Evolutionary conservation across 495 filamentous ascomycete genomes (phyloP), one percentile per base, ranked within the genome.

Genomic region (Penicillium goetzii): DNA sequence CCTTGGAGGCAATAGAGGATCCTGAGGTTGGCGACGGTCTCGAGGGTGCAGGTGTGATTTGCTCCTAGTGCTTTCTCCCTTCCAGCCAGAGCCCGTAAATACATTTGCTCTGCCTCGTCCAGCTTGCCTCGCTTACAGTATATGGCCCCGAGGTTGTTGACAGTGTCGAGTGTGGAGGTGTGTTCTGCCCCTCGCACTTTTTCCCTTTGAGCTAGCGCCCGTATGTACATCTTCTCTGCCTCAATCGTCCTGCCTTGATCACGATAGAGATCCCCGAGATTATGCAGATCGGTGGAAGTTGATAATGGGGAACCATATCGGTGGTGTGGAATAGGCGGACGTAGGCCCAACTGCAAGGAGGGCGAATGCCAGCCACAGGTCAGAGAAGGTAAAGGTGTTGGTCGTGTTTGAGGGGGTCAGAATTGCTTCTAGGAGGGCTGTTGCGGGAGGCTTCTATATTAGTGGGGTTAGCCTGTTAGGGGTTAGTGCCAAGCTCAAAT

Each of bases 101-200:
- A 45, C 41, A 30, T 41, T 23, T 28, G 33, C 36, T 60, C 72
- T 72, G 60, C 76, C 73, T 1, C 63, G 58, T 30, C 74, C 73
- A 70, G 69, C 21, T 32, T 80, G 69, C 56, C 70, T 74, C 41
- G n/a, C 14, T 15, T 19, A 30, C 33, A 21, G n/a, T 66, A 59
- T 15, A 36, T 11, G 36, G 65, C 68, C 59, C 52, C 52, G 52
- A 55, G 28, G 30, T 36, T 33, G 32, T 55, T 32, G 28, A 55
- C 52, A 15, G 52, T 30, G 19, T 47, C 43, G 28, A 55, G 52
- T 1, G 52, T 55, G 0, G 21, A 36, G 0, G n/a, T 19, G 9
- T 55, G 52, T 2, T 55, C 52, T 30, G 33, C 28, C 21, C 52
- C 52, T 4, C 36, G 33, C 4, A 5, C 38, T 5, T 47, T 45